Percentiles rank a stretch among this genome's conserved stretches.
These are phyloP conservation scores for Coemansia sp. DNA, from an alignment of 192 early-diverging fungal genomes.

Conservation along the genomic window DNA sequence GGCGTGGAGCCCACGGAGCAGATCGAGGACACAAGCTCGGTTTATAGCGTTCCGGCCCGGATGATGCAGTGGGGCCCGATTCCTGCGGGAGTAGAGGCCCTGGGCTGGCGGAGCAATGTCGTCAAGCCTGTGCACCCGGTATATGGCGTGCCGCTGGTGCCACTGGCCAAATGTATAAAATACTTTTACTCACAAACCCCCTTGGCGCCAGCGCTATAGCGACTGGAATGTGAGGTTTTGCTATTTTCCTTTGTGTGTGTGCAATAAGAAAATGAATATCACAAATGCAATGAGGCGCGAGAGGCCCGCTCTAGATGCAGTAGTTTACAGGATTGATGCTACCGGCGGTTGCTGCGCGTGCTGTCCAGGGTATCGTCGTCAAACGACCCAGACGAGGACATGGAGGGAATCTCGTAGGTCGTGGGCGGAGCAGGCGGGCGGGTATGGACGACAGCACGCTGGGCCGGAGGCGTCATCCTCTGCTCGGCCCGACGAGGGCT, in stretches of 20 bases:
- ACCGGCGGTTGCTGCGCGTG: no score
- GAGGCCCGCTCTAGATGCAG: background rate
- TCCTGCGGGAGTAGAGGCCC: constrained; percentile 3
- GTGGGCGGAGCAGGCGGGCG: background rate
- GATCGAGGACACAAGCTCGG: constrained; percentile 14
- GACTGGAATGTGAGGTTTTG: no score
- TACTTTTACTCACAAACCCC: constrained; percentile 37
- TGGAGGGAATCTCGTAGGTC: background rate
- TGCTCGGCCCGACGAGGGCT: constrained; percentile 20
- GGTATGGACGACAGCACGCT: constrained; percentile 13
- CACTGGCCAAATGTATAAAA: constrained; percentile 30
- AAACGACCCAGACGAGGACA: background rate
- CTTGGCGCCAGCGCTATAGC: constrained; percentile 9
- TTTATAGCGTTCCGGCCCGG: constrained; percentile 30
- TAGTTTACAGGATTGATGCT: background rate
- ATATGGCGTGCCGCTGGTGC: constrained; percentile 25
- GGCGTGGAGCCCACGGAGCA: constrained; percentile 23
- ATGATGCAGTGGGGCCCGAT: constrained; percentile 45
- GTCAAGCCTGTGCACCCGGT: constrained; percentile 41
- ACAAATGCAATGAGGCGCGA: background rate
- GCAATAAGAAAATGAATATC: background rate
- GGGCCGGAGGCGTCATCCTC: constrained; percentile 11
- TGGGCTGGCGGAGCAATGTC: constrained; percentile 17
- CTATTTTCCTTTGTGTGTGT: background rate
- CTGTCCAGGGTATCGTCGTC: background rate